Conservation (phyloP, 1,139 yeast species). For the Trichomonascaceae sp. region DNA sequence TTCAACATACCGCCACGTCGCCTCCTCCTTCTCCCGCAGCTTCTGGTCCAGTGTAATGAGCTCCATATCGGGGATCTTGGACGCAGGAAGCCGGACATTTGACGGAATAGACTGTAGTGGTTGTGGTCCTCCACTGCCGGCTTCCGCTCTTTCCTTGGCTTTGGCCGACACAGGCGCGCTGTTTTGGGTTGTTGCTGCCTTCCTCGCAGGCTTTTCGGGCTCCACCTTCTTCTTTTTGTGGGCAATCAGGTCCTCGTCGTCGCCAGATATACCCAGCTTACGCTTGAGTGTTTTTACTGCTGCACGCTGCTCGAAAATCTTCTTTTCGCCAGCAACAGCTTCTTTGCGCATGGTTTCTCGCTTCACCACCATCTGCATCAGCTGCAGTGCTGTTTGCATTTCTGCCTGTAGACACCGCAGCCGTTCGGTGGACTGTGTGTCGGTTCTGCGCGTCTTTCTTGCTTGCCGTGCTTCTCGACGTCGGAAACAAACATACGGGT, state of each 20-base stretch:
- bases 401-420: constrained; percentile 64
- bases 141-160: constrained; percentile 1
- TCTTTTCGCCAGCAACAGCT: constrained; percentile 43
- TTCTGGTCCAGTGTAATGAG: constrained; percentile 71
- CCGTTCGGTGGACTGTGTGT: constrained; percentile 78
- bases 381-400: constrained; percentile 59
- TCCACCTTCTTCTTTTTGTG: constrained; percentile 59
- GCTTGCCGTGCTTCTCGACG: constrained; percentile 93
- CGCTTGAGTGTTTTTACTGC: constrained; percentile 65
- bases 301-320: constrained; percentile 57
- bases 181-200: constrained; percentile 2
- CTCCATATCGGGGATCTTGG: constrained; percentile 88
- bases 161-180: constrained; percentile 9
- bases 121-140: constrained; percentile 4
- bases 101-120: constrained; percentile 37
- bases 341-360: constrained; percentile 58
- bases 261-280: constrained; percentile 62
- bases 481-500: constrained; percentile 92
- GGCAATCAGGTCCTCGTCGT: constrained; percentile 70
- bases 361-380: constrained; percentile 57
- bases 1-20: constrained; percentile 67
- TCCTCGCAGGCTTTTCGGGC: constrained; percentile 8
- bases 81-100: constrained; percentile 75
- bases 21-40: constrained; percentile 60
- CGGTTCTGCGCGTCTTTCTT: constrained; percentile 92